Percentiles rank a stretch among this genome's conserved stretches.
phyloP scores from a whole-genome alignment of 441 rosid genomes.

The Macaranga tanarius region DNA sequence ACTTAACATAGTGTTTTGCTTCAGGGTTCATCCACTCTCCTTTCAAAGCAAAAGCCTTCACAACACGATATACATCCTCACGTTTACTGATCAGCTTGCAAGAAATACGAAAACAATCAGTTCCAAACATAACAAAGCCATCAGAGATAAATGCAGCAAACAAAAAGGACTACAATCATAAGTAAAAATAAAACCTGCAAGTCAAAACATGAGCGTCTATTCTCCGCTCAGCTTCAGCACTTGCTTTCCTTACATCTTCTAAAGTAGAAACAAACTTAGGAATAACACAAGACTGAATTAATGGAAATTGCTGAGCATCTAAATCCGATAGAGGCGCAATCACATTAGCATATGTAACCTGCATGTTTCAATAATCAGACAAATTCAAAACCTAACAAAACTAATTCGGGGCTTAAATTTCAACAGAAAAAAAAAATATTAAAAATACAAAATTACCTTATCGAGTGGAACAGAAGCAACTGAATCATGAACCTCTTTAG shows the following conservation, averaged over 20 bases:
- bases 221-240: constrained; percentile 76
- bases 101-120: constrained; percentile 28
- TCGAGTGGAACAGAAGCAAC: constrained; percentile 80
- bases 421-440: not conserved
- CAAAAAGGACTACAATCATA: not conserved
- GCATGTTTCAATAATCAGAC: constrained; percentile 17
- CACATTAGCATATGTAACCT: constrained; percentile 74
- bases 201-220: constrained; percentile 58
- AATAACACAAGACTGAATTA: constrained; percentile 69
- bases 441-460: constrained; percentile 42
- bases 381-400: too few relatives aligned
- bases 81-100: constrained; percentile 67
- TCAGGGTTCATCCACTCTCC: constrained; percentile 60
- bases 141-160: not conserved
- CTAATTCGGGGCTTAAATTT: not conserved
- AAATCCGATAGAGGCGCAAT: constrained; percentile 63
- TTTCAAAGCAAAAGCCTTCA: constrained; percentile 62
- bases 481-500: constrained; percentile 63
- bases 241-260: constrained; percentile 66
- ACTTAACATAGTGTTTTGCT: constrained; percentile 56
- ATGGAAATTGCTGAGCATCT: constrained; percentile 66
- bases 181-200: constrained; percentile 57
- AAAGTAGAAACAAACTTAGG: constrained; percentile 70
- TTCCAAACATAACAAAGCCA: constrained; percentile 22
- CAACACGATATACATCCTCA: constrained; percentile 79